Base-by-base conservation (phyloP, 1,284 basidiomycete genomes). In the Cryptococcus sp. region DNA sequence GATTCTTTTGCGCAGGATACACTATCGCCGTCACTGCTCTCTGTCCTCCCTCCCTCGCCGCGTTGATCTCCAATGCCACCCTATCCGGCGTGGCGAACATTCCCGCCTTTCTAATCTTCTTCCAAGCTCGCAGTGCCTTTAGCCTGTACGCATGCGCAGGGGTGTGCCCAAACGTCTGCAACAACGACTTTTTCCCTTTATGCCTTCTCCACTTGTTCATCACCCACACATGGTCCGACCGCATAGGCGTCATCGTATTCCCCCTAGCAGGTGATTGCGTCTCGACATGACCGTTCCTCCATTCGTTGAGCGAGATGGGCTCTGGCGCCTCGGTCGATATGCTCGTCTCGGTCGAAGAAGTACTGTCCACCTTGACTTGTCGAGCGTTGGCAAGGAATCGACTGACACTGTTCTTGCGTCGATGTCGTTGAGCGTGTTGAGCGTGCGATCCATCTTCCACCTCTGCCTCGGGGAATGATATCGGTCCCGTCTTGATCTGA, bases 391-490 rank as follows among this genome's bases (percentile, higher is more conserved):
- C 28, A 14, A 7, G 28, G 9, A 7, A 31, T 31, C 28, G 9
- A 31, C 7, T 31, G 9, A 7, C 28, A 14, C 14, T 31, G 28
- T 7, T 31, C 28, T 31, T 31, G 7, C 28, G 28, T 31, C 7
- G 28, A 7, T 31, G 28, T 31, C 14, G 28, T 7, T 14, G 28
- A 14, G 9, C 28, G 7, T 7, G 28, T 31, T 14, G 28, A 14
- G 14, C 14, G 23, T 45, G 19, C 10, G 41, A 34, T n/a, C 25
- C 33, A 34, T 36, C 26, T 14, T 50, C 44, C 75, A 42, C 77
- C 76, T 31, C 63, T 77, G 33, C 68, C 74, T 44, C 51, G 33
- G 28, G 79, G 78, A 37, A 75, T 75, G 14, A 14, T 49, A 39
- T 9, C 19, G 38, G 9, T 5, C 5, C 23, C 9, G 12, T 24